phyloP scores from a whole-genome alignment of 129 eudicot species.

The Calendula officinalis region DNA sequence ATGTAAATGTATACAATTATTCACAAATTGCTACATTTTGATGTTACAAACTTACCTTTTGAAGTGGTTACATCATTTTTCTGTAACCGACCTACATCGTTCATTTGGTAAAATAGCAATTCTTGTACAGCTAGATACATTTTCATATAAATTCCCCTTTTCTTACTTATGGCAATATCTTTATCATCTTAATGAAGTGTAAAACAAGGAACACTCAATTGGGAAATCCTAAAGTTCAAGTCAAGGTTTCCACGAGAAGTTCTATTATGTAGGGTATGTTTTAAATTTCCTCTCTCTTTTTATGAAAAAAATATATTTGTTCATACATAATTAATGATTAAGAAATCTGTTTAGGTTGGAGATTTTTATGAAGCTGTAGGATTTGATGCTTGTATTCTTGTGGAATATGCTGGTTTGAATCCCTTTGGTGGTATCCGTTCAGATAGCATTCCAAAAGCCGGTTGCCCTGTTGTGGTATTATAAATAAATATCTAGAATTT shows the following conservation, averaged over 20 bases:
- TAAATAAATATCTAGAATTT: conserved; percentile 3
- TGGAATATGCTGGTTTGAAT: conserved; percentile 94
- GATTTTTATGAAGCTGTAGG: conserved; percentile 98
- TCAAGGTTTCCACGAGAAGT: conserved; percentile 98
- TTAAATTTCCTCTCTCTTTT: conserved; percentile 1
- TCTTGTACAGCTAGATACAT: no score
- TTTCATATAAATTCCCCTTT: neutral
- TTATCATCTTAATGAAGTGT: conserved; percentile 39
- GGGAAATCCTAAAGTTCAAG: conserved; percentile 84
- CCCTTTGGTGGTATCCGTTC: conserved; percentile 95
- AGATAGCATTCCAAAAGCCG: conserved; percentile 89
- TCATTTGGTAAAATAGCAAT: no score
- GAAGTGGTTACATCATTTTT: no score
- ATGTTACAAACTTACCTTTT: no score
- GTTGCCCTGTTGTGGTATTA: conserved; percentile 89
- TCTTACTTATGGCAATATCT: neutral
- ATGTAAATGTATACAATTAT: no score
- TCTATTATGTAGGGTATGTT: conserved; percentile 82
- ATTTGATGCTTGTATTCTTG: conserved; percentile 92
- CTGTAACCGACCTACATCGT: no score
- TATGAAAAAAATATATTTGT: conserved; percentile 4
- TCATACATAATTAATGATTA: no score
- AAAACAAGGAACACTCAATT: conserved; percentile 91
- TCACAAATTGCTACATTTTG: no score
- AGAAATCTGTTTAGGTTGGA: conserved; percentile 72